A percentile compares a stretch with the other conserved stretches of the same genome.
Evolutionary conservation across 257 asterid genomes (phyloP).

Genomic region (Ligustrum vulgare): DNA sequence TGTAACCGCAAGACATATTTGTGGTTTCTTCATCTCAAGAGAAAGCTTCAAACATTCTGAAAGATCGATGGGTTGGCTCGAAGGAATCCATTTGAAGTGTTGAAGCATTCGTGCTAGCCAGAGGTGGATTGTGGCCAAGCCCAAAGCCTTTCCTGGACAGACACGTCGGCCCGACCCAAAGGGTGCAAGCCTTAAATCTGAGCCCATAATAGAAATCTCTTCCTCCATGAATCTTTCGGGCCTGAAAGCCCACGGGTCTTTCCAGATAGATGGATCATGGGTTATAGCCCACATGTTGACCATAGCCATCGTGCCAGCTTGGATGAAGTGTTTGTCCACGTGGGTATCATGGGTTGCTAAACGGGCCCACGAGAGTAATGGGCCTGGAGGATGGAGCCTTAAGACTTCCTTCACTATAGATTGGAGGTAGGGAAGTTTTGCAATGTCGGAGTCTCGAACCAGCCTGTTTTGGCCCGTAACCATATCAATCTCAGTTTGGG

Average conservation of each 20-base stretch:
- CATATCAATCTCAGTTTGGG: conserved; percentile 43
- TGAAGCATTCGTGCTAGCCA: conserved; percentile 66
- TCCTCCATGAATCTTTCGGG: conserved; percentile 59
- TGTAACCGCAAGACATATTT: conserved; percentile 28
- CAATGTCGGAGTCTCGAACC: conserved; percentile 41
- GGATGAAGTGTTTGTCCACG: conserved; percentile 46
- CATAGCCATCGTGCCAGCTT: conserved; percentile 70
- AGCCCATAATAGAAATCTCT: conserved; percentile 61
- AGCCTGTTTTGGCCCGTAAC: conserved; percentile 20
- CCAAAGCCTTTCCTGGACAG: conserved; percentile 66
- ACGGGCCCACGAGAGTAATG: conserved; percentile 79
- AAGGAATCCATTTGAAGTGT: conserved; percentile 48
- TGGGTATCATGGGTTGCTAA: conserved; percentile 50
- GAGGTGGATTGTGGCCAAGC: conserved; percentile 53
- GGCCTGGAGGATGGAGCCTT: conserved; percentile 70
- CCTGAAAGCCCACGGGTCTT: conserved; percentile 51
- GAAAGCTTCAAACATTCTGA: conserved; percentile 52
- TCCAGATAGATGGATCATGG: conserved; percentile 59
- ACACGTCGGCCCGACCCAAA: conserved; percentile 72
- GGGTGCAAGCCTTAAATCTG: conserved; percentile 78
- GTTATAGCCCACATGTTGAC: conserved; percentile 85
- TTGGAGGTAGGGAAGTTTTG: conserved; percentile 53
- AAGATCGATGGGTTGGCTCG: conserved; percentile 34
- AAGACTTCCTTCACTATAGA: conserved; percentile 57
- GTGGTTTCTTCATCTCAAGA: conserved; percentile 56